Conservation (phyloP, 345 rosid genomes). For the Salix brachista region DNA sequence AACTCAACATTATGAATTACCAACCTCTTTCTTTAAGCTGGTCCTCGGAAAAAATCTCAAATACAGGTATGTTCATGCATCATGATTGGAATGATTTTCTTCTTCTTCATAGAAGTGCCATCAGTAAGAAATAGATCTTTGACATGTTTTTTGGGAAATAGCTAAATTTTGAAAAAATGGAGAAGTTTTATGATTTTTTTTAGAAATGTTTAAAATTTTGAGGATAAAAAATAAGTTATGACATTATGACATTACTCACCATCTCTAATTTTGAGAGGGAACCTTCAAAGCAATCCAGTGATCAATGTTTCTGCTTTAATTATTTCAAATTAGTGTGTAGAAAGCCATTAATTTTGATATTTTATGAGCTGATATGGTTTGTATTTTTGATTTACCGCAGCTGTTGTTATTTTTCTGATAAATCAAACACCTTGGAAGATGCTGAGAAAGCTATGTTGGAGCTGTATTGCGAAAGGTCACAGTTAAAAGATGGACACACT, state of each 20-base stretch:
- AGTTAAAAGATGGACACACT: constrained; percentile 63
- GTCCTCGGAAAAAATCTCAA: constrained; percentile 72
- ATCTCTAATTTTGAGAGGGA: no score
- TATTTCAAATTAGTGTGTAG: not conserved
- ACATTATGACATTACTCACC: no score
- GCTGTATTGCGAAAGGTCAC: constrained; percentile 64
- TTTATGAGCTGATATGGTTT: not conserved
- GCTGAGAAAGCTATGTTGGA: constrained; percentile 79
- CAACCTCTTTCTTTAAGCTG: constrained; percentile 79
- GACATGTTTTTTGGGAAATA: no score
- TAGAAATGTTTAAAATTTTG: no score
- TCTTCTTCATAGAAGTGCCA: no score
- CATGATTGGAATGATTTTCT: not conserved
- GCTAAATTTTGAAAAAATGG: no score
- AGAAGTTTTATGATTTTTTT: no score
- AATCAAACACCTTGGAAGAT: constrained; percentile 56
- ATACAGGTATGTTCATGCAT: constrained; percentile 44
- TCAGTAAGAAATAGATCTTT: no score
- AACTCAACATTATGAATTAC: constrained; percentile 75
- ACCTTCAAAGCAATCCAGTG: no score
- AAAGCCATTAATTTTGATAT: not conserved
- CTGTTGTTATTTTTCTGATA: constrained; percentile 65
- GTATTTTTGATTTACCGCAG: constrained; percentile 24
- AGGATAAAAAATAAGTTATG: no score
- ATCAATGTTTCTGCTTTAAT: not conserved